Percentiles rank a stretch among this genome's conserved stretches.
Evolutionary conservation across 2,329 filamentous ascomycete species (phyloP).

Genomic region (Fusarium bactridioides): DNA sequence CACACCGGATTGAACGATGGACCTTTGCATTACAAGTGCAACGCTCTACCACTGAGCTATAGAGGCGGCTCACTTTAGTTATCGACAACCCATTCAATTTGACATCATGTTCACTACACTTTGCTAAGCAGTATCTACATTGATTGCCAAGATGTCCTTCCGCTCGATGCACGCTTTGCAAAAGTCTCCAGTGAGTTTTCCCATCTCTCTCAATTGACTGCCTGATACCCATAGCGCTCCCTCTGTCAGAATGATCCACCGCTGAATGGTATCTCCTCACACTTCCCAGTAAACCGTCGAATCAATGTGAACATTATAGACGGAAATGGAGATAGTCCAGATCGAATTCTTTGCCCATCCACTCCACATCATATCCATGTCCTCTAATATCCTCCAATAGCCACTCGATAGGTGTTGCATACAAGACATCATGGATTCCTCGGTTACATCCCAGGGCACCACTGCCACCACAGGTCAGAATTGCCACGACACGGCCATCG

Average conservation of each 20-base stretch:
- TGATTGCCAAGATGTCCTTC: accelerated
- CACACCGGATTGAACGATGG: conserved; percentile 27
- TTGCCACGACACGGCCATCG: neutral
- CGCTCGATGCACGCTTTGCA: neutral
- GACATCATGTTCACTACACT: accelerated
- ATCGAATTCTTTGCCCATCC: neutral
- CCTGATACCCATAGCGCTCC: accelerated
- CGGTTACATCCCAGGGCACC: accelerated
- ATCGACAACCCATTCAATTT: accelerated
- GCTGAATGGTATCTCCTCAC: accelerated
- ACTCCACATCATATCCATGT: neutral
- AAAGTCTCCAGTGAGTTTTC: neutral
- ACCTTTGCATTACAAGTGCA: conserved; percentile 29
- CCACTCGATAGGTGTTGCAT: conserved; percentile 15
- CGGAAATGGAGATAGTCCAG: neutral
- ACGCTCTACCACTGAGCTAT: conserved; percentile 28
- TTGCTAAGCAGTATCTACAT: neutral
- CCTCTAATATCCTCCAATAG: conserved; percentile 3
- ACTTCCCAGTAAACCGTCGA: neutral
- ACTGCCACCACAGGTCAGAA: neutral
- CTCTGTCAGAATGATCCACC: neutral
- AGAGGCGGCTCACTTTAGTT: neutral
- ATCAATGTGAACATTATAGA: too few relatives aligned
- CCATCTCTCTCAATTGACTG: accelerated
- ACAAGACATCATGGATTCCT: neutral